These are phyloP conservation scores for Salix brachista DNA, from an alignment of 345 rosid species.

Conservation along the genomic window DNA sequence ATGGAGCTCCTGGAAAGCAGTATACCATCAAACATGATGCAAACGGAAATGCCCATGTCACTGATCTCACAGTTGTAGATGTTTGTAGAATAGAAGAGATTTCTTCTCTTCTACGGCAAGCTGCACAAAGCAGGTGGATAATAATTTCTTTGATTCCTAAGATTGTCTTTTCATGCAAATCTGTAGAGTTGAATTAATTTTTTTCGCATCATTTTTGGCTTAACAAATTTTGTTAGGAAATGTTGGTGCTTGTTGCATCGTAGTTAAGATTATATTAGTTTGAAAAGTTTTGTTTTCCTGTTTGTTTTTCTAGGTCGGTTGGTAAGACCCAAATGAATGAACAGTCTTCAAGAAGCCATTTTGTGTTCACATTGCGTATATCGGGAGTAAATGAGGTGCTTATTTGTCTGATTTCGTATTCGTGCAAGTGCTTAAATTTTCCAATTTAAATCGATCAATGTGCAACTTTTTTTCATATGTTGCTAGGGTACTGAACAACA, in stretches of 20 bases:
- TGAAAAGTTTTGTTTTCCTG: neutral
- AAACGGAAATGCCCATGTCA: constrained; percentile 74
- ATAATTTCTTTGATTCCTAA: neutral
- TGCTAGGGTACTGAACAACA: constrained; percentile 81
- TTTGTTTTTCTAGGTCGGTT: constrained; percentile 52
- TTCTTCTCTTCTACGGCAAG: constrained; percentile 68
- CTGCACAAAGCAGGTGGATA: constrained; percentile 87
- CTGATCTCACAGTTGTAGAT: constrained; percentile 76
- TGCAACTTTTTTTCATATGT: constrained; percentile 13
- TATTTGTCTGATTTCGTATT: neutral
- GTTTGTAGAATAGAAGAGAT: constrained; percentile 71
- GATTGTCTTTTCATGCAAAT: neutral
- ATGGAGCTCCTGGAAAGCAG: constrained; percentile 59
- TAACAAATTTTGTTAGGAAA: neutral
- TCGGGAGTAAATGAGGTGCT: constrained; percentile 79
- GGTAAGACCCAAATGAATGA: constrained; percentile 85
- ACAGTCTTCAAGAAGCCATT: constrained; percentile 31
- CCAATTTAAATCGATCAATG: neutral
- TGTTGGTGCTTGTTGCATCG: neutral
- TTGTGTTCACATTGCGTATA: constrained; percentile 82
- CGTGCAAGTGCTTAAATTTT: neutral
- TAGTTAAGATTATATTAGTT: neutral
- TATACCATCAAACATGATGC: constrained; percentile 79
- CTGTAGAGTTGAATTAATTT: neutral
- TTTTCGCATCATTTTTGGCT: neutral